phyloP scores from a whole-genome alignment of 2,329 filamentous ascomycete genomes.

The Ophiosphaerella korrae region DNA sequence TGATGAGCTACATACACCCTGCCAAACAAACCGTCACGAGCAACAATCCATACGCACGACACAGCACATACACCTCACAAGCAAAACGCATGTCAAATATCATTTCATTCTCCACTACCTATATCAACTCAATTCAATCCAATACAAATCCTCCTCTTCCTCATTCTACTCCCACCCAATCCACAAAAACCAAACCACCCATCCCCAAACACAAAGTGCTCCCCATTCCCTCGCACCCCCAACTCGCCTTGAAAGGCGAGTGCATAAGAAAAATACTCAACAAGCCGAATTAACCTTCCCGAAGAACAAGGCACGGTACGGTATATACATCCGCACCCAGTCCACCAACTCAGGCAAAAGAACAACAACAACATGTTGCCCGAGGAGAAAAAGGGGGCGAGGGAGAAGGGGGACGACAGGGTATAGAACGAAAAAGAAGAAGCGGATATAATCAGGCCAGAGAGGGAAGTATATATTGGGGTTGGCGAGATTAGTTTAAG shows the following conservation, averaged over 20 bases:
- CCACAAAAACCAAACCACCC: constrained; percentile 1
- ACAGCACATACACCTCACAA: not conserved
- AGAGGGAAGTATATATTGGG: not conserved
- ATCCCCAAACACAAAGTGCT: not conserved
- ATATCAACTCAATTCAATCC: not conserved
- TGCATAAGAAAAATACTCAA: constrained; percentile 25
- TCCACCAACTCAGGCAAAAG: not conserved
- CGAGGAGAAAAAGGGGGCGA: not conserved
- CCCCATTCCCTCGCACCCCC: no score
- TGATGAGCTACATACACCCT: no score
- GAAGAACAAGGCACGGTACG: not conserved
- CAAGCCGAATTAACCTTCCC: constrained; percentile 11
- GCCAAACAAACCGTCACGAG: no score
- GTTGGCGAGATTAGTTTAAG: constrained; percentile 14
- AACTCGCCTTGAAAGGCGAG: not conserved
- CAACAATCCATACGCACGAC: not conserved
- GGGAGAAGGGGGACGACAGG: constrained; percentile 16
- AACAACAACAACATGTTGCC: no score
- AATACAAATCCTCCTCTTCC: not conserved
- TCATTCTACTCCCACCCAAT: not conserved
- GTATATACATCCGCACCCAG: constrained; percentile 5
- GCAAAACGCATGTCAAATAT: not conserved
- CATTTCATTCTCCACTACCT: not conserved
- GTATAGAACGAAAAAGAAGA: constrained; percentile 29
- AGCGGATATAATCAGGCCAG: constrained; percentile 11